These are phyloP conservation scores for Colletotrichum nymphaeae DNA, from an alignment of 2,329 filamentous ascomycete genomes.

Conservation along the genomic window DNA sequence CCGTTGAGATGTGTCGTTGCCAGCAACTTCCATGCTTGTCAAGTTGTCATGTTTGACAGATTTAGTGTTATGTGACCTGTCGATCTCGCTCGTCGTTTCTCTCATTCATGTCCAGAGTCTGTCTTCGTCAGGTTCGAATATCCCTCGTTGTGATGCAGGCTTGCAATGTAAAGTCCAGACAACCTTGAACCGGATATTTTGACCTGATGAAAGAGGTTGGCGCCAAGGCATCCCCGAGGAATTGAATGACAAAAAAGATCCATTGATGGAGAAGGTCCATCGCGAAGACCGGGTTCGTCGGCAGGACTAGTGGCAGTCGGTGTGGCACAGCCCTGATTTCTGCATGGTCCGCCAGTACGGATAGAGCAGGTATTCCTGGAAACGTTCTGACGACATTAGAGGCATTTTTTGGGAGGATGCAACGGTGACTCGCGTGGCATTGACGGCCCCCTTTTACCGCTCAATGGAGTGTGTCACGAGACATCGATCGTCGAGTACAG, in stretches of 20 bases:
- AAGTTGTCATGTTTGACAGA: not conserved
- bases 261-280: slow-evolving; percentile 26
- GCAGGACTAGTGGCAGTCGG: slow-evolving; percentile 18
- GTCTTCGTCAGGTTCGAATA: too few species aligned
- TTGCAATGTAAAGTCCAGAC: not conserved
- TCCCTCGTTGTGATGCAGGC: not conserved
- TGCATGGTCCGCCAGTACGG: not conserved
- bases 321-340: slow-evolving; percentile 27
- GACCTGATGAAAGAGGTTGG: not conserved
- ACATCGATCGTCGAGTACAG: not conserved
- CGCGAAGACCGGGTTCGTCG: slow-evolving; percentile 18
- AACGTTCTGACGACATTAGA: not conserved
- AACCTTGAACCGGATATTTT: not conserved
- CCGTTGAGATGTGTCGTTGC: not conserved
- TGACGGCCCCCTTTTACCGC: not conserved
- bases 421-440: not conserved
- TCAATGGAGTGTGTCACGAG: not conserved
- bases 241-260: slow-evolving; percentile 25
- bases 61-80: not conserved
- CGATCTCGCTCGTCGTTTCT: not conserved
- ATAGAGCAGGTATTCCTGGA: not conserved
- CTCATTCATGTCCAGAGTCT: too few species aligned
- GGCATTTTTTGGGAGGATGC: not conserved
- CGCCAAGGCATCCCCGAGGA: slow-evolving; percentile 21
- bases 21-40: slow-evolving; percentile 1